These are phyloP conservation scores for Camelina laxa DNA, from an alignment of 345 rosid species.

Conservation along the genomic window DNA sequence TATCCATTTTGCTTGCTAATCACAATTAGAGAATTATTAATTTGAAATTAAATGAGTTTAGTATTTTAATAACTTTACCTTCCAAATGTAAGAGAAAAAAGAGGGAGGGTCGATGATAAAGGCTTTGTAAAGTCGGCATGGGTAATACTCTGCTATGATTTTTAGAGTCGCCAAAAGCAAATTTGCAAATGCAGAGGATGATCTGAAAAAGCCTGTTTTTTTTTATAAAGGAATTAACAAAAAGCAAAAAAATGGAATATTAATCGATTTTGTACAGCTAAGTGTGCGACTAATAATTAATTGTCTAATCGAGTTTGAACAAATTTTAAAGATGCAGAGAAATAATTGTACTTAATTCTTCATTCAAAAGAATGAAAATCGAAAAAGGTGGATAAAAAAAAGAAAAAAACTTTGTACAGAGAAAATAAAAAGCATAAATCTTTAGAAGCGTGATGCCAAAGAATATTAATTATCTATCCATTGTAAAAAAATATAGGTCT, in stretches of 20 bases:
- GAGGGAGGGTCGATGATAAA: constrained; percentile 98
- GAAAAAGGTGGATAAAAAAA: constrained; percentile 5
- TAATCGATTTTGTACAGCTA: constrained; percentile 21
- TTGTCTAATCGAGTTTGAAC: constrained; percentile 24
- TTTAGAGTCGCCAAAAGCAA: constrained; percentile 73
- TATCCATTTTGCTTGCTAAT: not conserved
- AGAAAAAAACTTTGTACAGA: constrained; percentile 1
- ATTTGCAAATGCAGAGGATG: constrained; percentile 89
- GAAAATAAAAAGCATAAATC: constrained; percentile 22
- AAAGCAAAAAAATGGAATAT: constrained; percentile 5
- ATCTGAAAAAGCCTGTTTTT: constrained; percentile 88
- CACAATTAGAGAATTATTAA: not conserved
- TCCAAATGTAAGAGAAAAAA: constrained; percentile 87
- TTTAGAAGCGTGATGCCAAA: constrained; percentile 26
- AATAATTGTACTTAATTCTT: constrained; percentile 28
- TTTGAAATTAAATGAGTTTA: not conserved
- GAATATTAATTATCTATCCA: not conserved
- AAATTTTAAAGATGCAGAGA: constrained; percentile 37
- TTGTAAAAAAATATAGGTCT: constrained; percentile 32
- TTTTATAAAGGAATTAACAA: not conserved
- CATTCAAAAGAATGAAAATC: constrained; percentile 25
- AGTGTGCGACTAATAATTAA: constrained; percentile 26
- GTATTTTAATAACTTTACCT: constrained; percentile 51
- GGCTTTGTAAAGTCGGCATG: constrained; percentile 76
- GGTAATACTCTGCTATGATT: constrained; percentile 77